Base-by-base conservation (phyloP, 2,329 filamentous ascomycete species). In the Aureobasidium vineae region DNA sequence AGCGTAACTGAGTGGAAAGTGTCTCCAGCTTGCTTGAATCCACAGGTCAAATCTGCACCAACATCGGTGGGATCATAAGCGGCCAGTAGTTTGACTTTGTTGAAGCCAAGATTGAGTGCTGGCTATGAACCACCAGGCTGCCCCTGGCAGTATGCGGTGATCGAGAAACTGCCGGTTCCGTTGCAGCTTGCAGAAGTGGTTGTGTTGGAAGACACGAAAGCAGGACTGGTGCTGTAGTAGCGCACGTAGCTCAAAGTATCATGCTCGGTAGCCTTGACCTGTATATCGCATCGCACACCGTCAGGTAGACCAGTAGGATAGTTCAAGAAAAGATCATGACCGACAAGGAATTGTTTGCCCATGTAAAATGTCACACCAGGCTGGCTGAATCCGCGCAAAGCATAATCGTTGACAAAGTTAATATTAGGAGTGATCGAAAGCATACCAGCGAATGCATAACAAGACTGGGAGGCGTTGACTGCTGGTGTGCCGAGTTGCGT, bases 361-460 rank as follows among this genome's bases (percentile, higher is more conserved):
- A 66, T 66, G 28, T 57, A 66, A 4, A 59, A 31, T 8, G 64
- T 66, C 8, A 66, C 31, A 0, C 41, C 31, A 19, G 64, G 64
- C 33, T 66, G 64, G 23, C 54, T 49, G 19, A 66, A 28, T 5
- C 50, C 38, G 1, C 33, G 36, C 54, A 54, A 66, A 19, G 64
- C 64, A 38, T 66, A 60, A 11, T 43, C 64, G 15, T 66, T 66
- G 33, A 60, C 41, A n/a, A 66, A 66, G 19, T 66, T 60, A 3
- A 15, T 61, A 43, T 61, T 53, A 19, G 64, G 57, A 52, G 28
- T 52, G 13, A 60, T 61, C 1, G 50, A 43, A 5, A 66, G 43
- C 28, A 53, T 52, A 11, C 64, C 64, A 8, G 64, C 64, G n/a
- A 66, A 66, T 19, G 64, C 54, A 23, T 57, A 66, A 13, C 53